Conservation (phyloP, 2,329 filamentous ascomycete genomes). For the Samsoniella hepiali region DNA sequence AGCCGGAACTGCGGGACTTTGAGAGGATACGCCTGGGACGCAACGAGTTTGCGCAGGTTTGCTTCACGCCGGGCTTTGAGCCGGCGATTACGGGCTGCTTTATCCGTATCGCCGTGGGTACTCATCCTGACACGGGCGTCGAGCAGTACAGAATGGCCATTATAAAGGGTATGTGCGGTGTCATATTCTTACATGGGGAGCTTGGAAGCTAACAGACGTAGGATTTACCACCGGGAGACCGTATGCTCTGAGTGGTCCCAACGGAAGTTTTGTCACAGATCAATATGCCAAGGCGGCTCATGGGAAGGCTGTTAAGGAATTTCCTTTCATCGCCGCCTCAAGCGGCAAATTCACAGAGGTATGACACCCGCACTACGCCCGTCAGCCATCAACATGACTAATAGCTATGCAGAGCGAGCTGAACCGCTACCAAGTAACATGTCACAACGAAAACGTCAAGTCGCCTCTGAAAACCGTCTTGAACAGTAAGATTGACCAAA, state of each 20-base stretch:
- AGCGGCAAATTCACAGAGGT: constrained; percentile 83
- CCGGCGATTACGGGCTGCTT: constrained; percentile 79
- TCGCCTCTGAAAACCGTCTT: constrained; percentile 71
- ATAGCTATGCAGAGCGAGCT: constrained; percentile 62
- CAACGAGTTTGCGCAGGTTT: constrained; percentile 82
- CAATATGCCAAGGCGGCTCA: constrained; percentile 80
- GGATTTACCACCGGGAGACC: constrained; percentile 75
- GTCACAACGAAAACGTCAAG: constrained; percentile 67
- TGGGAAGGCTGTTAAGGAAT: constrained; percentile 78
- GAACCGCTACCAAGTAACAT: constrained; percentile 73
- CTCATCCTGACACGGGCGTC: constrained; percentile 67
- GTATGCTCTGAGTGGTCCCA: constrained; percentile 78
- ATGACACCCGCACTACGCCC: constrained; percentile 27
- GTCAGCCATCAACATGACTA: constrained; percentile 21
- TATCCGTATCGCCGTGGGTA: constrained; percentile 77
- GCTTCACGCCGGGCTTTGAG: constrained; percentile 90
- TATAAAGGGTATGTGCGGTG: constrained; percentile 66
- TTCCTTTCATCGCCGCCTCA: constrained; percentile 87
- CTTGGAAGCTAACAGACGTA: constrained; percentile 37
- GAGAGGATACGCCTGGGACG: constrained; percentile 81
- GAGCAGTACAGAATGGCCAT: constrained; percentile 84
- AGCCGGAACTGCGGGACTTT: constrained; percentile 73
- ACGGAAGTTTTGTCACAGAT: constrained; percentile 76
- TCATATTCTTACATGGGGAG: constrained; percentile 3
- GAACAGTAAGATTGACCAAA: constrained; percentile 70